These are phyloP conservation scores for Lentinula lateritia DNA, from an alignment of 768 basidiomycete genomes.

Conservation along the genomic window DNA sequence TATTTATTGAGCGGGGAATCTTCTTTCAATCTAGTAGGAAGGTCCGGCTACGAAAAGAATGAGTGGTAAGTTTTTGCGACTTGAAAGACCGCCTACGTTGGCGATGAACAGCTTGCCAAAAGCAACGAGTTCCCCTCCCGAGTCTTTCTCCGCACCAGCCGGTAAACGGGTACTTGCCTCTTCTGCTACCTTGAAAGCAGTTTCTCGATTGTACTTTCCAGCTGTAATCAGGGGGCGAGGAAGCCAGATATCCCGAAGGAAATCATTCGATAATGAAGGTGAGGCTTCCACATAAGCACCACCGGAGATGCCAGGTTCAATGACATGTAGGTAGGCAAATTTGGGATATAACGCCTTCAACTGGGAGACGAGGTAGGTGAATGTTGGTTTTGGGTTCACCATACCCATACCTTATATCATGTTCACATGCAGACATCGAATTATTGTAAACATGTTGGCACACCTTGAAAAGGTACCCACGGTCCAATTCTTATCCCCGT, in stretches of 20 bases:
- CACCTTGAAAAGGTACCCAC: conserved; percentile 40
- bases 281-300: background rate
- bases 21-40: conserved; percentile 17
- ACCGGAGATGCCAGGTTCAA: conserved; percentile 18
- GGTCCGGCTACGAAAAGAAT: conserved; percentile 20
- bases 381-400: conserved; percentile 40
- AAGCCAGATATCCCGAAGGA: conserved; percentile 41
- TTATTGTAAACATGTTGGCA: background rate
- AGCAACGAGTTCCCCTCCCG: conserved; percentile 12
- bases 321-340: conserved; percentile 39
- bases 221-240: conserved; percentile 33
- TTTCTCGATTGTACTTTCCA: conserved; percentile 38
- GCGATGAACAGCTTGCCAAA: conserved; percentile 28
- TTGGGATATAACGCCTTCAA: conserved; percentile 22
- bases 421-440: conserved; percentile 12
- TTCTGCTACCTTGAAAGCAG: conserved; percentile 20
- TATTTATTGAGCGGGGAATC: conserved; percentile 17
- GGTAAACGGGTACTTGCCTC: background rate
- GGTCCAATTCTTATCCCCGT: conserved; percentile 55
- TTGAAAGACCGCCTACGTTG: conserved; percentile 22
- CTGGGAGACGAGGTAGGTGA: conserved; percentile 22
- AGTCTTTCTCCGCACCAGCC: background rate
- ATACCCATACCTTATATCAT: conserved; percentile 39
- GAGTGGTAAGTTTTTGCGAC: background rate
- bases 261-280: conserved; percentile 28